These are phyloP conservation scores for Basidioascus undulatus DNA, from an alignment of 768 basidiomycete genomes.

Conservation along the genomic window DNA sequence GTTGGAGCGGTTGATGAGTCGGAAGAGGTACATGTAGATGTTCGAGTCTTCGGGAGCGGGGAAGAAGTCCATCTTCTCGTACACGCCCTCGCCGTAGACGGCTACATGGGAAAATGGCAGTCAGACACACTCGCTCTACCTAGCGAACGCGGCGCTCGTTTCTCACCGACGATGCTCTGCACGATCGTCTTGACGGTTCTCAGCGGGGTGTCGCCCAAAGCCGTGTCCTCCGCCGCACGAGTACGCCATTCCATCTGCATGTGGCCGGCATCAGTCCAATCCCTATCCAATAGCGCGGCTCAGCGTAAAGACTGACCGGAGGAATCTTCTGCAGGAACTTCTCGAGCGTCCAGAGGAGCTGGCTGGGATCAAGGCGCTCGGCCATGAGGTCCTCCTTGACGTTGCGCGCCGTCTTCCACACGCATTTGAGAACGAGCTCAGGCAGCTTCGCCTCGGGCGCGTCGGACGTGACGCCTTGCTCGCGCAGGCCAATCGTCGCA, in stretches of 20 bases:
- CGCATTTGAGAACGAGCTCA: conserved; percentile 38
- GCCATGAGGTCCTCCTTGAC: conserved; percentile 77
- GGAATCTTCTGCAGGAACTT: conserved; percentile 79
- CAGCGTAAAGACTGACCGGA: too few relatives aligned
- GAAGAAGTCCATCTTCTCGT: conserved; percentile 71
- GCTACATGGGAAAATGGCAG: conserved; percentile 24
- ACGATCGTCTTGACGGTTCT: conserved; percentile 96
- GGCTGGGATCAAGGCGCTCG: conserved; percentile 54
- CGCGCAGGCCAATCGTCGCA: conserved; percentile 26
- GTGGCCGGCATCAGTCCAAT: too few relatives aligned
- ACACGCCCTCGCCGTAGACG: conserved; percentile 67
- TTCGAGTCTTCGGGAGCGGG: conserved; percentile 95
- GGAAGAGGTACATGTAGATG: conserved; percentile 83
- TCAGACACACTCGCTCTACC: neutral
- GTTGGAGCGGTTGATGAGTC: conserved; percentile 38
- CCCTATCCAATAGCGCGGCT: too few relatives aligned
- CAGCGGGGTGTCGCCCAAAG: conserved; percentile 92
- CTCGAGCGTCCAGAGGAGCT: conserved; percentile 76
- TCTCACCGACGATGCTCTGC: conserved; percentile 84
- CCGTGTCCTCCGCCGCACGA: conserved; percentile 67
- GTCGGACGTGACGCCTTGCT: conserved; percentile 36
- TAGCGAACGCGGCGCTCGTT: neutral
- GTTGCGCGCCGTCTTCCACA: conserved; percentile 91
- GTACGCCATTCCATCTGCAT: conserved; percentile 92
- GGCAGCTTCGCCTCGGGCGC: conserved; percentile 15